Conservation (phyloP, 1,139 yeast species). For the Geotrichum australiense region DNA sequence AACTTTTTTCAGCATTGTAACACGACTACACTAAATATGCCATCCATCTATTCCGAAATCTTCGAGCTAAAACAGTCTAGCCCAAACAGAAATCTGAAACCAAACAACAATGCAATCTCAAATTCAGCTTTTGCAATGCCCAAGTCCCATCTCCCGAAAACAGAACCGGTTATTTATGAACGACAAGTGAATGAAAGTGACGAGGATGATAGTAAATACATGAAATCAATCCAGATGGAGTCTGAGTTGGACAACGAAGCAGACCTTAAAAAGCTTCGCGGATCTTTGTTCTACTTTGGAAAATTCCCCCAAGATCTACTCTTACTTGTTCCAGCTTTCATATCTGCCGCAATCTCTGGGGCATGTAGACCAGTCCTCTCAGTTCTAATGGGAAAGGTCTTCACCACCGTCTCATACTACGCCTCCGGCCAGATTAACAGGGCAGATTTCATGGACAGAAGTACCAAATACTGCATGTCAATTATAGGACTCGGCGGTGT, state of each 20-base stretch:
- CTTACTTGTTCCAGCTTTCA: constrained; percentile 24
- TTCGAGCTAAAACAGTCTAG: too few species aligned
- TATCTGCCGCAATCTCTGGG: constrained; percentile 40
- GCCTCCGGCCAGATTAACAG: constrained; percentile 29
- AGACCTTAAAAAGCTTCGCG: neutral
- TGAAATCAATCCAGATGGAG: neutral
- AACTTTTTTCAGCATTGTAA: too few species aligned
- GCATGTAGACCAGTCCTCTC: constrained; percentile 57
- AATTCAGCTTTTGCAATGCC: too few species aligned
- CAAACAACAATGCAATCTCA: too few species aligned
- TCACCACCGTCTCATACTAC: constrained; percentile 44
- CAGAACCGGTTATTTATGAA: too few species aligned
- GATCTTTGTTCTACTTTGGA: constrained; percentile 14
- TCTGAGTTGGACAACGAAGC: neutral
- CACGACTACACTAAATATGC: too few species aligned
- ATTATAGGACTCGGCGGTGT: constrained; percentile 55
- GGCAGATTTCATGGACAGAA: constrained; percentile 38
- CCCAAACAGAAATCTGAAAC: too few species aligned
- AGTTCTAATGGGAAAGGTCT: constrained; percentile 58
- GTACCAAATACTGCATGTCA: constrained; percentile 31
- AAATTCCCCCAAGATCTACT: constrained; percentile 24
- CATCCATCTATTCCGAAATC: too few species aligned
- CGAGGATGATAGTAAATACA: neutral
- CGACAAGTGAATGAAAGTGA: neutral
- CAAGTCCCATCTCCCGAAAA: too few species aligned